Percentiles rank a stretch among this genome's conserved stretches.
Evolutionary conservation across 371 early-diverging fungal species (phyloP).

Genomic region (Nematocida parisii): DNA sequence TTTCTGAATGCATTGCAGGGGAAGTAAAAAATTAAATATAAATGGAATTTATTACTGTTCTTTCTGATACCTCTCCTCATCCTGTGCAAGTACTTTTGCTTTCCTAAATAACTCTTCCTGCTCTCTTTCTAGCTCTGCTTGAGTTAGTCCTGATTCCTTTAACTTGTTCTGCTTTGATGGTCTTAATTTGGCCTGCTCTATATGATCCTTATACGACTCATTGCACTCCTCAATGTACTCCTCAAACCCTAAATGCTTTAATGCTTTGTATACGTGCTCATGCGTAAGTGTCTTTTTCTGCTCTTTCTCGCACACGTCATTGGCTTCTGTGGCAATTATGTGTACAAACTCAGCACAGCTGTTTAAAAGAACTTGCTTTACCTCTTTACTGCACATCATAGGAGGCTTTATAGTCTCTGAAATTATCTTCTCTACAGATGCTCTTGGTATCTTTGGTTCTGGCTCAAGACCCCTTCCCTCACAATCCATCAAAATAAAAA

Average conservation of each 20-base stretch:
- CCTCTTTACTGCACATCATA: conserved; percentile 81
- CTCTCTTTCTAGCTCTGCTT: conserved; percentile 80
- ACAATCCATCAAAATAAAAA: conserved; percentile 58
- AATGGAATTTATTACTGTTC: conserved; percentile 18
- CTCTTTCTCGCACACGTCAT: conserved; percentile 90
- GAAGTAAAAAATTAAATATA: conserved; percentile 48
- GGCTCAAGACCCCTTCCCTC: conserved; percentile 54
- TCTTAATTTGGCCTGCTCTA: conserved; percentile 76
- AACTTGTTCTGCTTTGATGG: conserved; percentile 79
- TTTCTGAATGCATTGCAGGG: conserved; percentile 53
- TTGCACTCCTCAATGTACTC: conserved; percentile 81
- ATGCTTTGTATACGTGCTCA: conserved; percentile 85
- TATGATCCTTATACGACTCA: conserved; percentile 81
- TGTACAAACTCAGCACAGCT: conserved; percentile 76
- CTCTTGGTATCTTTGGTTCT: conserved; percentile 71
- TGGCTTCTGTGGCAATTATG: conserved; percentile 76
- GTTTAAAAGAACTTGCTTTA: conserved; percentile 82
- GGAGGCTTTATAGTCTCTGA: conserved; percentile 82
- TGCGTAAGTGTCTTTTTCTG: conserved; percentile 92
- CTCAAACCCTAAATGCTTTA: conserved; percentile 83
- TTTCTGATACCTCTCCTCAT: conserved; percentile 15
- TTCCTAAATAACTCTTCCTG: conserved; percentile 88
- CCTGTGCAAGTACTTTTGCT: conserved; percentile 72
- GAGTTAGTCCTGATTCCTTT: conserved; percentile 80
- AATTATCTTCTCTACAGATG: conserved; percentile 91